These are phyloP conservation scores for Rhizopus delemar DNA, from an alignment of 371 early-diverging fungal genomes.

Conservation along the genomic window DNA sequence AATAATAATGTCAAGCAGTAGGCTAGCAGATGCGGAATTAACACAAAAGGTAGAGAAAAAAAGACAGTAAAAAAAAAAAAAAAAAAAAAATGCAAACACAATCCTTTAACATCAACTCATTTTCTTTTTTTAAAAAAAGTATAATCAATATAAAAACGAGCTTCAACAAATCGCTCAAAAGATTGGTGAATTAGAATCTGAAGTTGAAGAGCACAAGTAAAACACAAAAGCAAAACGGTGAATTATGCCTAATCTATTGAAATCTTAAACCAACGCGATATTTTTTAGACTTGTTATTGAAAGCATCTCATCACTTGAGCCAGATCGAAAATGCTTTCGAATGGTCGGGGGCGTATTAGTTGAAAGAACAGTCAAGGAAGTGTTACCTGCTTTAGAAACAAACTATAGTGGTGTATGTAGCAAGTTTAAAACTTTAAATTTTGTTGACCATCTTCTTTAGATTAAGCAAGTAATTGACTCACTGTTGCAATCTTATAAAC, in stretches of 20 bases:
- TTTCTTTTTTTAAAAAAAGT: conserved; percentile 33
- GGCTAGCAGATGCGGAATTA: conserved; percentile 48
- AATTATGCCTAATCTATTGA: neutral
- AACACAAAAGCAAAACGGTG: neutral
- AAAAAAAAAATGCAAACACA: conserved; percentile 3
- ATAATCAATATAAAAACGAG: conserved; percentile 85
- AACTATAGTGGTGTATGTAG: conserved; percentile 84
- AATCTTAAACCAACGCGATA: neutral
- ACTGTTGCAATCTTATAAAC: conserved; percentile 76
- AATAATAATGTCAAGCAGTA: conserved; percentile 22
- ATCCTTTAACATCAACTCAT: neutral
- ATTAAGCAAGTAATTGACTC: conserved; percentile 80
- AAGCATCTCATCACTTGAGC: conserved; percentile 81
- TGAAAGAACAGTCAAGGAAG: conserved; percentile 90
- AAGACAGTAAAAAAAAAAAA: neutral
- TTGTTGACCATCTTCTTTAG: conserved; percentile 23
- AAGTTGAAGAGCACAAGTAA: conserved; percentile 93
- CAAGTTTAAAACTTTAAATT: neutral
- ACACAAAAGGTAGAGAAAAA: conserved; percentile 38
- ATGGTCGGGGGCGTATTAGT: conserved; percentile 92
- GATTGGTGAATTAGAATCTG: conserved; percentile 92
- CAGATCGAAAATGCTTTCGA: conserved; percentile 89
- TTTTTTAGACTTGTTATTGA: conserved; percentile 85
- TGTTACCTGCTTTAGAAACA: conserved; percentile 84
- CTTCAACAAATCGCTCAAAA: conserved; percentile 84